These are phyloP conservation scores for Chrysoporthe cubensis DNA, from an alignment of 2,329 filamentous ascomycete species.

Conservation along the genomic window DNA sequence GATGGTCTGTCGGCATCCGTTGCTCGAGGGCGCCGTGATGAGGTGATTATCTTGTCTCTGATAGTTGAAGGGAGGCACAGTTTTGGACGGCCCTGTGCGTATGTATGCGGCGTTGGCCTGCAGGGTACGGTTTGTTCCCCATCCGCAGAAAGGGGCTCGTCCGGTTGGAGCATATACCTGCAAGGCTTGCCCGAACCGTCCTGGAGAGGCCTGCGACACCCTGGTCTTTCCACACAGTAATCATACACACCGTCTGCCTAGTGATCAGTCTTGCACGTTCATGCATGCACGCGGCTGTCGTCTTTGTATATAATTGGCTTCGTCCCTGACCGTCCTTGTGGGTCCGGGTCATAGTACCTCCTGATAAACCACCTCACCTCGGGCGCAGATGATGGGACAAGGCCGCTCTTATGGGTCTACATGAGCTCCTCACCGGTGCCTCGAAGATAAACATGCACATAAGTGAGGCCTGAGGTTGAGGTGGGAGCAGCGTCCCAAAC, in stretches of 20 bases:
- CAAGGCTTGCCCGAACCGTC: constrained; percentile 37
- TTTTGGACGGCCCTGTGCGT: too few relatives aligned
- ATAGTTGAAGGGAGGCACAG: not conserved
- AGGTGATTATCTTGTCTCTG: too few relatives aligned
- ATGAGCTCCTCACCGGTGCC: not conserved
- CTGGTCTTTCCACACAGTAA: constrained; percentile 5
- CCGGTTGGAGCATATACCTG: not conserved
- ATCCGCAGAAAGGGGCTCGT: not conserved
- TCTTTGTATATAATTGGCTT: not conserved
- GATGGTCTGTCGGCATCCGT: not conserved
- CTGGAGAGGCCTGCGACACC: not conserved
- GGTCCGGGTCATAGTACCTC: not conserved
- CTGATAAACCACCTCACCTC: not conserved
- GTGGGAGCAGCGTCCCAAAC: not conserved
- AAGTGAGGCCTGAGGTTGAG: not conserved
- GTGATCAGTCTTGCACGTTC: too few relatives aligned
- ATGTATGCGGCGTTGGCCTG: not conserved
- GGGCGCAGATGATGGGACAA: not conserved
- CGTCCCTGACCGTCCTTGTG: not conserved
- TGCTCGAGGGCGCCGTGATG: too few relatives aligned
- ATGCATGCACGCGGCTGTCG: not conserved
- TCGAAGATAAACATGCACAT: not conserved
- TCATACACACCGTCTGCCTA: not conserved
- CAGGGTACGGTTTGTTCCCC: not conserved
- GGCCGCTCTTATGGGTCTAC: not conserved